Conservation (phyloP, 139 green algal species). For the Asterochloris sp. region DNA sequence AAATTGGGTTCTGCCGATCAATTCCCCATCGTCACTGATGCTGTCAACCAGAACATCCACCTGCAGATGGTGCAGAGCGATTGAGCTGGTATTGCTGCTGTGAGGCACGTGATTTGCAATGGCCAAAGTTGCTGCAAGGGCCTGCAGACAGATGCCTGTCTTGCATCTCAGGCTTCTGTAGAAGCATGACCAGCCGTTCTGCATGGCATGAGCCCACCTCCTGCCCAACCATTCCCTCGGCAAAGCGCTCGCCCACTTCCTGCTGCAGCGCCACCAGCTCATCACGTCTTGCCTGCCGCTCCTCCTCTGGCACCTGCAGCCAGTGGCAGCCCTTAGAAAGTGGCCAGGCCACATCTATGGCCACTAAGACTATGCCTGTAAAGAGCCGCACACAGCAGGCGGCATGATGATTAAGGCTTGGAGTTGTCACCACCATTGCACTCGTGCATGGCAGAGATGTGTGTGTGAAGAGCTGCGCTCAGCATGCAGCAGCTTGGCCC, state of each 20-base stretch:
- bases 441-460: no score
- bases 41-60: constrained; percentile 71
- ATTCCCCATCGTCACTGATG: constrained; percentile 66
- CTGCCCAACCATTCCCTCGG: constrained; percentile 52
- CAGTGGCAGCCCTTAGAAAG: background rate
- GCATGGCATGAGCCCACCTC: constrained; percentile 32
- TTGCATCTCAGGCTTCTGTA: no score
- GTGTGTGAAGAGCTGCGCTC: no score
- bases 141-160: no score
- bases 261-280: constrained; percentile 78
- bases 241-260: constrained; percentile 59
- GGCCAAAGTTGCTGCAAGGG: no score
- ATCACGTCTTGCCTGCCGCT: constrained; percentile 63
- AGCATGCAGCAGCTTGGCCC: background rate
- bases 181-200: no score
- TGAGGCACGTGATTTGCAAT: no score
- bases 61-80: constrained; percentile 10
- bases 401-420: no score
- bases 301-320: constrained; percentile 34
- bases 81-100: no score
- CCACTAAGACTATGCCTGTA: background rate
- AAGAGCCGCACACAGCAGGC: no score
- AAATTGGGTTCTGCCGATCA: constrained; percentile 66
- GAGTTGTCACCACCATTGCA: no score
- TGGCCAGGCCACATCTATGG: background rate